Evolutionary conservation across 129 eudicot genomes (phyloP), one percentile per base, ranked within the genome.

Genomic region (Flaveria trinervia): DNA sequence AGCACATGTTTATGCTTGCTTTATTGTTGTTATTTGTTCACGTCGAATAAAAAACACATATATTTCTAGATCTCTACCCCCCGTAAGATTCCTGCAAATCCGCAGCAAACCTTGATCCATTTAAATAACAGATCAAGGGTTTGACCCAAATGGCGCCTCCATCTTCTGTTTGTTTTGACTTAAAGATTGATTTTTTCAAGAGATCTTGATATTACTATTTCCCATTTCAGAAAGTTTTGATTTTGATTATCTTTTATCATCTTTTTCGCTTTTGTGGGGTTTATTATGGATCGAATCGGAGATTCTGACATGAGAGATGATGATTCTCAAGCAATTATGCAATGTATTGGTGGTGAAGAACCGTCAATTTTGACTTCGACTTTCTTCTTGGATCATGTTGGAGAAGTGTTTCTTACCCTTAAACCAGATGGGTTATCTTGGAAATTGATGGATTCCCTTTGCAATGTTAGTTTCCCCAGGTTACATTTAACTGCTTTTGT

Each of bases 361-460:
- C 64, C 71, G 3, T 67, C 86, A 11, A 76, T 73, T 80, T 75
- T 82, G 77, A 85, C 73, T 62, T 84, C 83, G 1, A 83, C 51
- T 72, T 77, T 91, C 50, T 82, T 89, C 75, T 73, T 94, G 83
- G 92, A 94, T 88, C 86, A 80, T 62, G 86, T 83, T 51, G 97
- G 97, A 39, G 92, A 85, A 86, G 97, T 94, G 76, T 73, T 78
- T 85, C 87, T 93, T 65, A 82, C 90, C 76, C 84, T 82, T 56
- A 70, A 81, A 60, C 75, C 88, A 39, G 82, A 85, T 52, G 89
- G 86, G 69, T 77, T 92, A 80, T 86, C 88, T 17, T 92, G 97
- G 93, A 81, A 81, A 80, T 74, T 79, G 57, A 80, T 83, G 73
- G 92, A 89, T 10, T 84, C 96, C 74, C 23, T 77, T 18, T 30